Conservation (phyloP, 176 grass and related monocot genomes). For the Dactylis glomerata region DNA sequence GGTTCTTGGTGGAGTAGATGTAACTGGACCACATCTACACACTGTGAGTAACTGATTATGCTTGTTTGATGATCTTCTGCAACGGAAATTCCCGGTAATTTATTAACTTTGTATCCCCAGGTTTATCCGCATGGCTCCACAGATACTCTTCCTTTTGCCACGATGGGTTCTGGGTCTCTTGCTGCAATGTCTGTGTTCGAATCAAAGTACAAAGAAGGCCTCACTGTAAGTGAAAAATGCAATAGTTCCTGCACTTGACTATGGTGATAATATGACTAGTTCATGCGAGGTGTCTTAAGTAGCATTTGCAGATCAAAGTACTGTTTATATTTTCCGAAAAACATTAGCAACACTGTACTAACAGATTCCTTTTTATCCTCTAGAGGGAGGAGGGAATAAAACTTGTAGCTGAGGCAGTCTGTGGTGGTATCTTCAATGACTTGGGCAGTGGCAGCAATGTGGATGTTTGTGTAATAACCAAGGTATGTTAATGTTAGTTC, state of each 20-base stretch:
- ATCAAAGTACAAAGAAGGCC: constrained; percentile 85
- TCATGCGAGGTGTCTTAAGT: background rate
- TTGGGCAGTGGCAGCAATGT: constrained; percentile 97
- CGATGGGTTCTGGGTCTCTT: constrained; percentile 97
- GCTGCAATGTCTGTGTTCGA: constrained; percentile 95
- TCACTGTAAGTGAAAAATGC: constrained; percentile 63
- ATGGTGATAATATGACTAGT: background rate
- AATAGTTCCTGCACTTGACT: background rate
- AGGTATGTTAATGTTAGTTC: constrained; percentile 46
- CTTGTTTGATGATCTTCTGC: background rate
- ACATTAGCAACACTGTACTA: background rate
- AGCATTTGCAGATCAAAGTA: background rate
- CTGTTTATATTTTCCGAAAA: background rate
- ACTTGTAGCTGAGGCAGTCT: constrained; percentile 69
- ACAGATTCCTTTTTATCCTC: constrained; percentile 12
- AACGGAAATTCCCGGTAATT: background rate
- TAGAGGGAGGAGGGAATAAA: constrained; percentile 90
- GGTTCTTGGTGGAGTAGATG: constrained; percentile 87
- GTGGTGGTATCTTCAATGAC: constrained; percentile 93
- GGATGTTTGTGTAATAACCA: constrained; percentile 95
- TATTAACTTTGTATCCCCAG: constrained; percentile 34
- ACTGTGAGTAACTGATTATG: constrained; percentile 55
- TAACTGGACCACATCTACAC: constrained; percentile 87
- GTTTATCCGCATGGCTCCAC: constrained; percentile 95
- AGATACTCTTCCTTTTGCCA: constrained; percentile 95